phyloP scores from a whole-genome alignment of 2,329 filamentous ascomycete genomes.

The Trichoderma oligosporum region DNA sequence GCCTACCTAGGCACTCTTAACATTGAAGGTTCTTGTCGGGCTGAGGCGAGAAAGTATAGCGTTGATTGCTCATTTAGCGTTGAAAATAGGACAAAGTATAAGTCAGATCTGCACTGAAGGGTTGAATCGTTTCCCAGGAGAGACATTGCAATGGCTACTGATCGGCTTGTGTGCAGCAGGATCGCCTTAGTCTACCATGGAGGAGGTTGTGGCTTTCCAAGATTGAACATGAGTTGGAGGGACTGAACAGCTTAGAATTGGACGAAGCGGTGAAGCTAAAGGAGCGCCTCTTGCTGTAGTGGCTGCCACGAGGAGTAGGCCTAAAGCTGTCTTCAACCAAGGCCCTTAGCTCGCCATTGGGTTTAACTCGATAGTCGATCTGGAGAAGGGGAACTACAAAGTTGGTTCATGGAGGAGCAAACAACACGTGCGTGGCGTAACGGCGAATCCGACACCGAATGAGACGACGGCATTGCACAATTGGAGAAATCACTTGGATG shows the following conservation, averaged over 20 bases:
- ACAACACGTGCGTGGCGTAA: conserved; percentile 8
- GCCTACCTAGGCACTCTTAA: no score
- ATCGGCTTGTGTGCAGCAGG: neutral
- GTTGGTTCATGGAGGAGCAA: neutral
- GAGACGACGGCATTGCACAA: neutral
- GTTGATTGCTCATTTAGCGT: neutral
- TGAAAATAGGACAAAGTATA: conserved; percentile 15
- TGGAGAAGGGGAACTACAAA: neutral
- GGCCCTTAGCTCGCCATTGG: neutral
- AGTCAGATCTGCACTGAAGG: neutral
- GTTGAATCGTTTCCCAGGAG: neutral
- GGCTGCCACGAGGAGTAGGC: conserved; percentile 12
- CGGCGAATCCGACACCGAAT: conserved; percentile 10
- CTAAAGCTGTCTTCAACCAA: neutral
- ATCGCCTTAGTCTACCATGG: neutral
- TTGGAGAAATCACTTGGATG: neutral
- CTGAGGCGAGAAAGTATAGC: conserved; percentile 11
- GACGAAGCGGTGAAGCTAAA: neutral
- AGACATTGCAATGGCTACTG: neutral
- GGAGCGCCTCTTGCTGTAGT: neutral
- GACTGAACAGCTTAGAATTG: neutral
- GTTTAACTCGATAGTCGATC: neutral
- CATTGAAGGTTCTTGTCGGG: neutral
- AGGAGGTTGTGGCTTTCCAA: conserved; percentile 1
- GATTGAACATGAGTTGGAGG: neutral